These are phyloP conservation scores for Hemisphaericaspora lyxosophila DNA, from an alignment of 1,139 yeast species.

Conservation along the genomic window DNA sequence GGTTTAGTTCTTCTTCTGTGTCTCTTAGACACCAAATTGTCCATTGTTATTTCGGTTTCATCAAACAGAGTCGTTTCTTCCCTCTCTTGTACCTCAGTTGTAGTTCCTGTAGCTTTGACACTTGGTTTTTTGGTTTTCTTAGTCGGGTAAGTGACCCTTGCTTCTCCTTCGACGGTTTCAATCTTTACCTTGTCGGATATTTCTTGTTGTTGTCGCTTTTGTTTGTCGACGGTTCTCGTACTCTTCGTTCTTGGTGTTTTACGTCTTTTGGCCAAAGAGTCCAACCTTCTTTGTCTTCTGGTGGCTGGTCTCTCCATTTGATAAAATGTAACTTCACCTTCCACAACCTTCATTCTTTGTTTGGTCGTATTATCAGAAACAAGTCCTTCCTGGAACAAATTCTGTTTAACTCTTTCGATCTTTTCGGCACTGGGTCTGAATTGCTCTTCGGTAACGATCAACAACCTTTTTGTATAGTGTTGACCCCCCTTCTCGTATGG, in stretches of 20 bases:
- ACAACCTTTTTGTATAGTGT: constrained; percentile 31
- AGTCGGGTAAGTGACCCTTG: not conserved
- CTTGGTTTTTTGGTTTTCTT: too few relatives aligned
- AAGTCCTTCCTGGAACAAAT: constrained; percentile 30
- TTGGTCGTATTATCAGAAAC: constrained; percentile 6
- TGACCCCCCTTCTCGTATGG: constrained; percentile 31
- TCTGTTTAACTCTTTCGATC: constrained; percentile 26
- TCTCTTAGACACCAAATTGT: constrained; percentile 23
- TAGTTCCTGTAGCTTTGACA: too few relatives aligned
- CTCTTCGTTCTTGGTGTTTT: constrained; percentile 5
- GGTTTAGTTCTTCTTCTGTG: constrained; percentile 19
- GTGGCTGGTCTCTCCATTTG: constrained; percentile 12
- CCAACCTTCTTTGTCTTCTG: constrained; percentile 22
- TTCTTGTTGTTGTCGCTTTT: constrained; percentile 10
- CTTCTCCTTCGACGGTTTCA: not conserved
- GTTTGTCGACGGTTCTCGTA: constrained; percentile 5
- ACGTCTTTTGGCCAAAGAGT: constrained; percentile 15
- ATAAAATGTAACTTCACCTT: constrained; percentile 31
- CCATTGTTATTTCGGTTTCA: constrained; percentile 12
- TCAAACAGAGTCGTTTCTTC: constrained; percentile 2
- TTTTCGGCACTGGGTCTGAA: constrained; percentile 28
- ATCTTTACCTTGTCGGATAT: constrained; percentile 3
- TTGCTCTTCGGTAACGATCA: constrained; percentile 29
- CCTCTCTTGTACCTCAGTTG: constrained; percentile 13
- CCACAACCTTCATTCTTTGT: constrained; percentile 25